Conservation (phyloP, 306 rosid species). For the Boehmeria nivea region DNA sequence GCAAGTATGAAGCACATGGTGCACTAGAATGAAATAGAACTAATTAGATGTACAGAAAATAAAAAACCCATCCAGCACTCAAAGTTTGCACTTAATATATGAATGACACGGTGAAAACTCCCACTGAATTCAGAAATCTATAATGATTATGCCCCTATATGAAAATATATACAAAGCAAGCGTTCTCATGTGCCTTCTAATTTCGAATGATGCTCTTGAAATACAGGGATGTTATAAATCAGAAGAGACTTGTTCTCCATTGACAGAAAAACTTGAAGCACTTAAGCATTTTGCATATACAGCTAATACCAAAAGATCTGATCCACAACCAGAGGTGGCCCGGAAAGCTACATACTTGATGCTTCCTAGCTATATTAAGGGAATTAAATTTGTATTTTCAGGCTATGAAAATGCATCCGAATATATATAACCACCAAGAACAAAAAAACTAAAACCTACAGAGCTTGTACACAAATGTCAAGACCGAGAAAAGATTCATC, state of each 20-base stretch:
- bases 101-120: background rate
- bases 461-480: no score
- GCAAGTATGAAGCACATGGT: slow-evolving; percentile 82
- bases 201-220: no score
- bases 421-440: background rate
- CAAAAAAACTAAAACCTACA: no score
- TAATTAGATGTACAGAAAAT: background rate
- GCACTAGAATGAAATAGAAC: slow-evolving; percentile 40
- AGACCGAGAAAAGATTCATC: no score
- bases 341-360: background rate
- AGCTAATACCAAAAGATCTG: background rate
- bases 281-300: background rate
- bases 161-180: no score
- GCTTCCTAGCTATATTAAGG: background rate
- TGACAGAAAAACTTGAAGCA: background rate
- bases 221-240: no score
- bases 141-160: no score
- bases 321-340: background rate
- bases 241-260: background rate
- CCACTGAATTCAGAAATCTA: background rate
- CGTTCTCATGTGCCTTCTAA: no score
- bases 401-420: background rate
- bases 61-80: background rate
- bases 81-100: slow-evolving; percentile 2
- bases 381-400: background rate